Percentiles rank a stretch among this genome's conserved stretches.
Evolutionary conservation across 2,329 filamentous ascomycete genomes (phyloP).

Genomic region (Clonostachys chloroleuca): DNA sequence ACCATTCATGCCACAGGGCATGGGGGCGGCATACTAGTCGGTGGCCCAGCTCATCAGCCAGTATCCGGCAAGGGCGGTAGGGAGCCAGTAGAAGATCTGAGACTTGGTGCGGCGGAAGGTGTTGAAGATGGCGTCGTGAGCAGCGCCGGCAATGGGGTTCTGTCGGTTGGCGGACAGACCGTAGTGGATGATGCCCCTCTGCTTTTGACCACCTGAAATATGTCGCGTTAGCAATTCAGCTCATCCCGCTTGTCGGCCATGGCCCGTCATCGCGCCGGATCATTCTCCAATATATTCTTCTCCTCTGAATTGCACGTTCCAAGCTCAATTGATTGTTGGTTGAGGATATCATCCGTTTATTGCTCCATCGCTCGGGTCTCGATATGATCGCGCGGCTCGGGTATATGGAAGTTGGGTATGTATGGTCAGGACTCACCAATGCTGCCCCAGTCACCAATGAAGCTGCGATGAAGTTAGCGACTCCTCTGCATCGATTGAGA

Average conservation of each 20-base stretch:
- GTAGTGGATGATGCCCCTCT: conserved; percentile 66
- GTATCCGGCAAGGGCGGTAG: conserved; percentile 76
- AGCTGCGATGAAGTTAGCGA: conserved; percentile 40
- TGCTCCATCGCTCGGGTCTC: neutral
- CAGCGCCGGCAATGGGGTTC: conserved; percentile 74
- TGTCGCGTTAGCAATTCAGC: neutral
- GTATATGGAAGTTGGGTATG: neutral
- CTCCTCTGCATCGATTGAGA: no score
- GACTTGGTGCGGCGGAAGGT: conserved; percentile 78
- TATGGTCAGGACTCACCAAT: conserved; percentile 56
- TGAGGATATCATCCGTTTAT: no score
- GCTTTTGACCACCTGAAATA: conserved; percentile 47
- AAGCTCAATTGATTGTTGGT: no score
- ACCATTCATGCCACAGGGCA: no score
- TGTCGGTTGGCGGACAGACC: conserved; percentile 83
- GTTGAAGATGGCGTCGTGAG: conserved; percentile 90
- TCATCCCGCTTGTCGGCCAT: neutral
- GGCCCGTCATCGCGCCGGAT: no score
- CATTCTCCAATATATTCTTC: no score
- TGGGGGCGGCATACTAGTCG: conserved; percentile 63
- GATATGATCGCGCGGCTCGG: neutral
- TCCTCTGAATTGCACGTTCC: no score
- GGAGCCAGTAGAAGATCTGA: conserved; percentile 86
- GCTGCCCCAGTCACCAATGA: conserved; percentile 69
- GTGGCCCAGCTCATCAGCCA: conserved; percentile 85